Evolutionary conservation across 202 grass and related monocot species (phyloP), one percentile per base, ranked within the genome.

Genomic region (Carex sylvatica): DNA sequence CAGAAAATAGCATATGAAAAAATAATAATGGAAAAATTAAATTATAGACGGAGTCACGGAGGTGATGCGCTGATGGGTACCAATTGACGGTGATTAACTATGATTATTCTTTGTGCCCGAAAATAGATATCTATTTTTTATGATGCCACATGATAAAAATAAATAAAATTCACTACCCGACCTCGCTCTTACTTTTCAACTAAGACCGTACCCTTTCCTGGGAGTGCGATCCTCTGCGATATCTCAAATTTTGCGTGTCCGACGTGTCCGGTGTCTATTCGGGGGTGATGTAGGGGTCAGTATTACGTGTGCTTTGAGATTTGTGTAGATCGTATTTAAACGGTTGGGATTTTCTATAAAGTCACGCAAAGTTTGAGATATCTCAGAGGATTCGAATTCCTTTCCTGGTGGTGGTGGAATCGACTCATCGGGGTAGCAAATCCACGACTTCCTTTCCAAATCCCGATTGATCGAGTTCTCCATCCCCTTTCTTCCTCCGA

Each of bases 401-500:
- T 81, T 51, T 49, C 44, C 51, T 64, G 20, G 36, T 65, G 76
- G 6, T 60, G 79, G 79, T 14, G 61, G 42, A 80, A 30, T 81
- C 79, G 79, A 69, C 4, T 65, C 24, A 44, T 59, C 15, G 24
- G 56, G 56, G 42, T 73, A 52, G 11, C 70, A 26, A 74, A 26
- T 74, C 44, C 11, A 26, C 68, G 9, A 12, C 30, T 12, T 58
- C 16, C 51, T 56, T 59, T 5, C 53, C 3, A 59, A 59, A 36
- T 36, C 61, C 61, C 60, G 61, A 65, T 81, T 64, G 40, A 51
- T 65, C 78, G 44, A 81, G 61, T 4, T 47, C 13, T 81, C 33
- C 60, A 81, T 65, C 36, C 6, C 60, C 12, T 65, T 81, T 30
- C 60, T 47, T 49, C 2, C 9, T 78, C 74, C 0, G 1, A 3